Evolutionary conservation across 768 basidiomycete genomes (phyloP), one percentile per base, ranked within the genome.

Genomic region (Leccinum rimulosum): DNA sequence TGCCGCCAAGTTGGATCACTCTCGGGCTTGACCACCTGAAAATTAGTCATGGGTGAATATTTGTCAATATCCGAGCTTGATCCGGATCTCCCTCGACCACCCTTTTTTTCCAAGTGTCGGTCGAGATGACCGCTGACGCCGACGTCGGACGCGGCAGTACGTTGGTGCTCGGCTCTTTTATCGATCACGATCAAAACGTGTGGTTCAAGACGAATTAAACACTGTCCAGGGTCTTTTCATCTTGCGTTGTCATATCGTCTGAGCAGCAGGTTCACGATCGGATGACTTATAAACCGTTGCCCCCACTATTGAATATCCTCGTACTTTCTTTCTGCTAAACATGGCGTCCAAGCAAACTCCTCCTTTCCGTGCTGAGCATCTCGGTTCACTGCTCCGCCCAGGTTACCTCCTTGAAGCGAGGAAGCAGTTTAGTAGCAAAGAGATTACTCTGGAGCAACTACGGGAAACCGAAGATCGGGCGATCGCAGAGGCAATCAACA

Each of bases 351-450:
- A 65, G 54, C 66, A 71, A 40, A 58, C 36, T 15, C 79, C 79
- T 6, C 79, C 79, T 30, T 79, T 79, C 69, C 74, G 78, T 28
- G 78, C 79, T n/a, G 79, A 80, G 54, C 79, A 80, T 61, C 59
- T 79, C 11, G 79, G 79, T 31, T 80, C 78, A 7, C 68, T 80
- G 33, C 78, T 79, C 57, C 75, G 79, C 5, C 79, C 79, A 27
- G 57, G 61, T 6, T 64, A 70, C 53, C 74, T 80, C 14, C 75
- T 80, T 27, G 63, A 75, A 50, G 75, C 73, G 56, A 71, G 77
- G 22, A 69, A 50, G 40, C 65, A 70, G 36, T 73, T 75, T 54
- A 77, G 78, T 31, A 66, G 59, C 25, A 72, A 73, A 49, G 71
- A 73, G 57, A 61, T 71, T 56, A 71, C 72, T 0, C 52, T 53